Percentiles rank a stretch among this genome's conserved stretches.
Evolutionary conservation across 257 asterid genomes (phyloP).

Genomic region (Handroanthus guayacan): DNA sequence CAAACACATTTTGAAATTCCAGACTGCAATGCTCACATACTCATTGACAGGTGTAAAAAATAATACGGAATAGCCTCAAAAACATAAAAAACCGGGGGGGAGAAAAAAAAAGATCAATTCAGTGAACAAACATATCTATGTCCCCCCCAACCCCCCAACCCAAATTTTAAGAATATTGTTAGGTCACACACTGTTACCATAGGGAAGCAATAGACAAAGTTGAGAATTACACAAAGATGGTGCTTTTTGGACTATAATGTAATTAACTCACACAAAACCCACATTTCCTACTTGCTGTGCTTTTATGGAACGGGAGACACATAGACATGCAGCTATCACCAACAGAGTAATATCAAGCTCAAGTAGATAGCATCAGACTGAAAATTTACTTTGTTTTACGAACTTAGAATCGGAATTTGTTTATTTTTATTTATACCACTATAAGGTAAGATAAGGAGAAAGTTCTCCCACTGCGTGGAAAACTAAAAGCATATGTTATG

Average conservation of each 20-base stretch:
- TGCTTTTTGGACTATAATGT: slow-evolving; percentile 7
- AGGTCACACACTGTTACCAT: slow-evolving; percentile 14
- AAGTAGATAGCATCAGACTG: slow-evolving; percentile 10
- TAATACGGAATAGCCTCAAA: slow-evolving; percentile 8
- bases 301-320: slow-evolving; percentile 21
- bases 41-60: background rate
- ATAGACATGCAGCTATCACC: slow-evolving; percentile 8
- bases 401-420: slow-evolving; percentile 6
- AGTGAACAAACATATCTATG: too few relatives aligned
- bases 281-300: background rate
- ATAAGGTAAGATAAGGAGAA: slow-evolving; percentile 13
- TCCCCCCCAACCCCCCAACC: too few relatives aligned
- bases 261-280: slow-evolving; percentile 9
- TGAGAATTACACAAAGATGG: slow-evolving; percentile 14
- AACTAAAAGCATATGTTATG: slow-evolving; percentile 26
- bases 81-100: background rate
- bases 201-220: slow-evolving; percentile 19
- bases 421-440: slow-evolving; percentile 1
- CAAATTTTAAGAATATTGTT: too few relatives aligned
- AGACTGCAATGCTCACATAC: slow-evolving; percentile 22
- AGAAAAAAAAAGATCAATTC: too few relatives aligned
- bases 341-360: slow-evolving; percentile 29
- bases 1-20: background rate
- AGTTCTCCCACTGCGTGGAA: slow-evolving; percentile 14
- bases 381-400: slow-evolving; percentile 12